phyloP scores from a whole-genome alignment of 2,329 filamentous ascomycete species.

The Colletotrichum paranaense region DNA sequence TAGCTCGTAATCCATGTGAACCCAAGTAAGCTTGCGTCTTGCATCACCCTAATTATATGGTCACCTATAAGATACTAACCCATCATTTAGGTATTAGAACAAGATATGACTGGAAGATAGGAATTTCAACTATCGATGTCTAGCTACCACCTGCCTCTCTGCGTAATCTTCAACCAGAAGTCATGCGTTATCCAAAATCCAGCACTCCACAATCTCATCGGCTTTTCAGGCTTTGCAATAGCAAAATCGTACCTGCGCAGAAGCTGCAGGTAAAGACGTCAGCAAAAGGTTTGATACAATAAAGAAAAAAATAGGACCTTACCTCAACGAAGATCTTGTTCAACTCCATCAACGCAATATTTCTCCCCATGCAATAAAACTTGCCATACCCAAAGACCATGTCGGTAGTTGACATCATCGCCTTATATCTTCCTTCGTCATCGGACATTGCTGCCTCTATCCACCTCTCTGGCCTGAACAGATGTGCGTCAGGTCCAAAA shows the following conservation, averaged over 20 bases:
- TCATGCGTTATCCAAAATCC: conserved; percentile 40
- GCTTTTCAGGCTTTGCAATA: conserved; percentile 35
- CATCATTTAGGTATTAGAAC: too few species aligned
- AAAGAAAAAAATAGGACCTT: conserved; percentile 36
- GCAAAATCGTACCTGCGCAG: conserved; percentile 38
- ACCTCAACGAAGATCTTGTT: conserved; percentile 58
- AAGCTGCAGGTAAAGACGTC: conserved; percentile 27
- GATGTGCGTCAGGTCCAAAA: conserved; percentile 58
- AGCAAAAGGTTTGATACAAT: conserved; percentile 11
- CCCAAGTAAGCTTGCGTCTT: too few species aligned
- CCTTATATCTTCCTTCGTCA: conserved; percentile 42
- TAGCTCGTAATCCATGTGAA: too few species aligned
- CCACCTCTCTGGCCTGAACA: conserved; percentile 62
- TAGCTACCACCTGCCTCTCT: background rate
- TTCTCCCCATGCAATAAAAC: conserved; percentile 56
- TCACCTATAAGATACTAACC: too few species aligned
- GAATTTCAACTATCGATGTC: too few species aligned
- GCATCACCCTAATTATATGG: too few species aligned
- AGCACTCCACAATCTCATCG: conserved; percentile 36
- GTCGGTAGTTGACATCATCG: conserved; percentile 51
- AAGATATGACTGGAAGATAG: too few species aligned
- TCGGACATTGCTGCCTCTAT: conserved; percentile 46
- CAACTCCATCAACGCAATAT: conserved; percentile 56
- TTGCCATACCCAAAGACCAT: conserved; percentile 56
- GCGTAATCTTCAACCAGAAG: conserved; percentile 38